Evolutionary conservation across 2,329 filamentous ascomycete genomes (phyloP), one percentile per base, ranked within the genome.

Genomic region (Salinomyces thailandicus): DNA sequence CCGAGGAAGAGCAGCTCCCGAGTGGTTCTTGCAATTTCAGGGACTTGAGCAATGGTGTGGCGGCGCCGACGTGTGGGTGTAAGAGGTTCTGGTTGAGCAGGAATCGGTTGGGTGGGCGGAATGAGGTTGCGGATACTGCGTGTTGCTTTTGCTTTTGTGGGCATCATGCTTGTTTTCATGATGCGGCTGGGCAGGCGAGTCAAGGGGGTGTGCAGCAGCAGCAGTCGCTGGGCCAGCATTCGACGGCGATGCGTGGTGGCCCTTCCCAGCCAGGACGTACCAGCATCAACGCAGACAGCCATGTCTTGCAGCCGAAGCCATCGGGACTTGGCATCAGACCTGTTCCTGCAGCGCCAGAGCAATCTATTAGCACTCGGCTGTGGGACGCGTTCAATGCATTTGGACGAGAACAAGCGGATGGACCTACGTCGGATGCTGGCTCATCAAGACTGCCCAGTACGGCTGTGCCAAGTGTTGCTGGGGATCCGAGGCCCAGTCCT

Each of bases 81-180:
- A 60, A 61, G 39, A 63, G 69, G 35, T 75, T 73, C 48, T 73
- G 68, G 66, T 50, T 53, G 42, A 51, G 57, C 38, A 42, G 37
- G 9, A 39, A 35, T 9, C 35, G 35, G 8, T 33, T 41, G 13
- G 38, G 33, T 17, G 44, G 29, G 16, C 37, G 52, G 31, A 42
- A 54, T 36, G 49, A 48, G 17, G 33, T 36, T 9, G 33, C 38
- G 9, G 46, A 63, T 24, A 49, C 52, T 44, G 57, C 64, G 2
- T 63, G 52, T 56, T 75, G 71, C 54, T 64, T 68, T 37, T 75
- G 71, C 54, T 64, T 68, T 37, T 75, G 71, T 47, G 67, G 67
- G 27, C 71, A 75, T 52, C 71, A 75, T 61, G 69, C 70, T 5
- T 74, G 71, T 53, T 74, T 68, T 50, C 71, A 75, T 54, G 48